These are phyloP conservation scores for Senecio squalidus DNA, from an alignment of 140 eudicot genomes.

Conservation along the genomic window DNA sequence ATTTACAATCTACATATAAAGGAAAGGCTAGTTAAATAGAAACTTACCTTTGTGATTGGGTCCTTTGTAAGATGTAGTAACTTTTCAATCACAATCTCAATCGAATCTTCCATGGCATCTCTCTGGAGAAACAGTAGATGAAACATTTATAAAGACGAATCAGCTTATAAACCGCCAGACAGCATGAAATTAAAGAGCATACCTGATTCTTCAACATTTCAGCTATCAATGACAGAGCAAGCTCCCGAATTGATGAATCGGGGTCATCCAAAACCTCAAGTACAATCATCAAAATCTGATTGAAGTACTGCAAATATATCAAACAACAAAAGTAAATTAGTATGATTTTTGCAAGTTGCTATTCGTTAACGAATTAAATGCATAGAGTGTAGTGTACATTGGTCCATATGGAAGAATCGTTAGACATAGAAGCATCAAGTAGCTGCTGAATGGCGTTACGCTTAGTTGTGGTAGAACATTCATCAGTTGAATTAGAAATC, in stretches of 20 bases:
- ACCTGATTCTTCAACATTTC: slow-evolving; percentile 99
- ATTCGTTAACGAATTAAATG: slow-evolving; percentile 4
- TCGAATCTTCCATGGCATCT: slow-evolving; percentile 88
- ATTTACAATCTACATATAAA: neutral
- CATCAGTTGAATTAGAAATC: slow-evolving; percentile 74
- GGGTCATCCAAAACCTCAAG: slow-evolving; percentile 85
- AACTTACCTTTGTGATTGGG: slow-evolving; percentile 56
- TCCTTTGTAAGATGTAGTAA: slow-evolving; percentile 83
- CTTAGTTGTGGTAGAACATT: slow-evolving; percentile 49
- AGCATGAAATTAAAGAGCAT: slow-evolving; percentile 3
- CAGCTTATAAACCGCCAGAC: neutral
- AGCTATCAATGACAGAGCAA: slow-evolving; percentile 57
- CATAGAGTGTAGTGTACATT: too few relatives aligned
- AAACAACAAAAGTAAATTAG: slow-evolving; percentile 18
- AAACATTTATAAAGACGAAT: slow-evolving; percentile 6
- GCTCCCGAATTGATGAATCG: slow-evolving; percentile 77
- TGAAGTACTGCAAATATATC: slow-evolving; percentile 73
- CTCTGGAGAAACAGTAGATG: slow-evolving; percentile 35
- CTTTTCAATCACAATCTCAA: slow-evolving; percentile 87
- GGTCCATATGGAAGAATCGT: slow-evolving; percentile 74
- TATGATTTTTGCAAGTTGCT: slow-evolving; percentile 2
- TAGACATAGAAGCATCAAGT: slow-evolving; percentile 63
- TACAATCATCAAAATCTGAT: slow-evolving; percentile 81
- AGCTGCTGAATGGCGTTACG: slow-evolving; percentile 69
- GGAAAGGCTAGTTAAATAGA: neutral